Evolutionary conservation across 139 green algal genomes (phyloP), one percentile per base, ranked within the genome.

Genomic region (Edaphochlamys debaryana): DNA sequence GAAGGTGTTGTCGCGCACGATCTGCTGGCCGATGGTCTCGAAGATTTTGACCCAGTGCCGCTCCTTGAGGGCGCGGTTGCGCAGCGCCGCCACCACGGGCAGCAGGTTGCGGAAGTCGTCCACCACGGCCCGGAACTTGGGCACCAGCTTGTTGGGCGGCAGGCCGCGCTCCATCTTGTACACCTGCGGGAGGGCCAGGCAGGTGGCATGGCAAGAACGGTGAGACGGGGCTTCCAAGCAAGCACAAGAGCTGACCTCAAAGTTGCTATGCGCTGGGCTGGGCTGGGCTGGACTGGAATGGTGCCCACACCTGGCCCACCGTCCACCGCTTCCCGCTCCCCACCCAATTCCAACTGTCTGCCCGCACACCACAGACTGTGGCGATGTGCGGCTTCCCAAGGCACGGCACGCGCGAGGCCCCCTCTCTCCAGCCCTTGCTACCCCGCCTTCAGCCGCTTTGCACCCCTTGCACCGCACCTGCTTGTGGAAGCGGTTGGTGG

Each of bases 41-140:
- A 94, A 89, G 29, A 96, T 85, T 87, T 95, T 95, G 42, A 79
- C 69, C 94, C 94, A 98, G 88, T 98, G 94, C 3, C 93, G 83
- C 79, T 95, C 88, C 83, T 91, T 94, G 40, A 97, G 75, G 0
- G 86, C 67, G 13, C 67, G 74, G 85, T 96, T 96, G 60, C 90
- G 88, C 85, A 95, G 73, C 34, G 86, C 86, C 29, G 81, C 48
- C 41, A 80, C 60, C 41, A 91, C 87, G 4, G 94, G 94, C 72
- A 94, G 70, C 60, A 92, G 72, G 56, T 91, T 86, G 63, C 92
- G 92, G 83, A 88, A 91, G 66, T 91, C 81, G 67, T 95, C 91
- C 66, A 98, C 91, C 27, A 76, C 58, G 22, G 84, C 69, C 29
- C 91, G 86, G 41, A 96, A 86, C 69, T 87, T 66, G 2, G 90